phyloP scores from a whole-genome alignment of 2,329 filamentous ascomycete genomes.

The Nothomitra cinnamomea region DNA sequence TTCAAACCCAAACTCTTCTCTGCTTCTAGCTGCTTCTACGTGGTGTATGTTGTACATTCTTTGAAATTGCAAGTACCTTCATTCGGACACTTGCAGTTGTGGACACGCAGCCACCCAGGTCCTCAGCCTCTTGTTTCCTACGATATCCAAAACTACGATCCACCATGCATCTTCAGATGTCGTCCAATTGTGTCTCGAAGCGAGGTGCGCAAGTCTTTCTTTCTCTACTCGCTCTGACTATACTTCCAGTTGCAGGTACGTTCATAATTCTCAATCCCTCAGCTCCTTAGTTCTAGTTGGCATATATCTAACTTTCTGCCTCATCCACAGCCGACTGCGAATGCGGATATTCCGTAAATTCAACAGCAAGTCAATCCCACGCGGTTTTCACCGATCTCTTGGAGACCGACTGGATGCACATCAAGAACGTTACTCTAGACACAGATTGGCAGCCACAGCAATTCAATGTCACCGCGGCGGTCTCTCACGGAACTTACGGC shows the following conservation, averaged over 20 bases:
- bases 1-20: too few relatives aligned
- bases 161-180: neutral
- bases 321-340: constrained; percentile 36
- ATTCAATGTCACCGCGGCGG: constrained; percentile 45
- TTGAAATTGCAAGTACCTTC: too few relatives aligned
- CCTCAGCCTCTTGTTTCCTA: neutral
- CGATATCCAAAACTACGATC: too few relatives aligned
- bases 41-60: too few relatives aligned
- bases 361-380: constrained; percentile 22
- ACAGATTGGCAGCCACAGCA: constrained; percentile 49
- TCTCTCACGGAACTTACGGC: constrained; percentile 45
- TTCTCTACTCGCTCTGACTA: neutral
- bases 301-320: neutral
- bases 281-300: neutral
- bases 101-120: too few relatives aligned
- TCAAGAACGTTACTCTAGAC: constrained; percentile 30
- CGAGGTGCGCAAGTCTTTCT: neutral
- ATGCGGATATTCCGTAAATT: constrained; percentile 50
- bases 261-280: neutral
- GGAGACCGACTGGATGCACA: constrained; percentile 53
- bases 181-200: neutral
- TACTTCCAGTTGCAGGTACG: neutral
- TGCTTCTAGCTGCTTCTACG: too few relatives aligned
- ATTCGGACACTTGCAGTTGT: too few relatives aligned
- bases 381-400: constrained; percentile 50